A percentile compares a stretch with the other conserved stretches of the same genome.
Conservation (phyloP, 2,329 filamentous ascomycete species). For the Chrysosporium keratinophilum region DNA sequence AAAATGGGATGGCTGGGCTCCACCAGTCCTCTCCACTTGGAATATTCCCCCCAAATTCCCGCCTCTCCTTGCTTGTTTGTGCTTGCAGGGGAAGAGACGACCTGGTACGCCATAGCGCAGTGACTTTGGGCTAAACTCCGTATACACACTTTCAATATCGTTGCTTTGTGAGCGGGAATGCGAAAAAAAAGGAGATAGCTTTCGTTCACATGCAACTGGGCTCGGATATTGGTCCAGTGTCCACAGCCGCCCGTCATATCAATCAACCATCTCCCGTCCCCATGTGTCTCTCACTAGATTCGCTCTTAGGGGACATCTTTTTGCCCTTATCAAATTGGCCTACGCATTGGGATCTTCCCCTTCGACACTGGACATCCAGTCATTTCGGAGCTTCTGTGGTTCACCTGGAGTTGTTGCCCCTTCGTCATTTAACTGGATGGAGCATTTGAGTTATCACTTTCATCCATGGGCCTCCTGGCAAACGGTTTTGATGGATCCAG, state of each 20-base stretch:
- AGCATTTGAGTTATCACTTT: background rate
- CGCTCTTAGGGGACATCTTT: too few relatives aligned
- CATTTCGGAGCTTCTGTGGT: background rate
- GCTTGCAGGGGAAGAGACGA: background rate
- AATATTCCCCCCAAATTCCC: background rate
- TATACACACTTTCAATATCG: too few relatives aligned
- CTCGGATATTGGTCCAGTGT: background rate
- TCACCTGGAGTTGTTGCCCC: background rate
- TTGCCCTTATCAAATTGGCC: background rate
- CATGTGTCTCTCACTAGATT: too few relatives aligned
- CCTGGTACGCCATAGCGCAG: background rate
- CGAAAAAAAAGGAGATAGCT: background rate
- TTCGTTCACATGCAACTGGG: background rate
- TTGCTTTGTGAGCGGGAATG: background rate
- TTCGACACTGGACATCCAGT: background rate
- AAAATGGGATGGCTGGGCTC: conserved; percentile 3
- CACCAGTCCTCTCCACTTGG: background rate
- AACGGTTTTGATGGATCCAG: too few relatives aligned
- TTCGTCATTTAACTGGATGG: conserved; percentile 1
- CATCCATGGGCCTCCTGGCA: too few relatives aligned
- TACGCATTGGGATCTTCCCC: background rate
- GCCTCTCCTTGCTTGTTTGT: background rate
- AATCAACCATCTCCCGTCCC: too few relatives aligned
- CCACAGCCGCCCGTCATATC: background rate
- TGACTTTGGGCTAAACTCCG: background rate